Evolutionary conservation across 2,329 filamentous ascomycete species (phyloP).

Genomic region (Pseudogymnoascus sp.): DNA sequence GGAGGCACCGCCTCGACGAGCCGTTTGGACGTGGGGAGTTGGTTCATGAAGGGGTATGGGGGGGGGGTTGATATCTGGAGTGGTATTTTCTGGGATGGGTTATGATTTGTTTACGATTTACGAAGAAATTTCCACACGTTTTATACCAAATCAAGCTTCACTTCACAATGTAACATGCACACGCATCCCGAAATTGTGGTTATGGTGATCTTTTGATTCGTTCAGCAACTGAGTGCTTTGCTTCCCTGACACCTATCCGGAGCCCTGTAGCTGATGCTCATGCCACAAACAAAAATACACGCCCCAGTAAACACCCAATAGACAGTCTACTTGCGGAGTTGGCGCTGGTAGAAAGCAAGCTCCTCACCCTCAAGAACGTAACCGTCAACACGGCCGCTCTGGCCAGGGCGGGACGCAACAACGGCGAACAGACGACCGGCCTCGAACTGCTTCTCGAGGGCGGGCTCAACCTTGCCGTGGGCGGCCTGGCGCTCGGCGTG

Average conservation of each 20-base stretch:
- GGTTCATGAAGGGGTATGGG: background rate
- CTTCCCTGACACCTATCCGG: constrained; percentile 8
- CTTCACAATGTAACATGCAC: background rate
- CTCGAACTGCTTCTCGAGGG: constrained; percentile 98
- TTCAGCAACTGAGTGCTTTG: constrained; percentile 7
- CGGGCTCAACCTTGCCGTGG: constrained; percentile 83
- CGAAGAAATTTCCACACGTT: background rate
- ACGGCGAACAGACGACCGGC: constrained; percentile 95
- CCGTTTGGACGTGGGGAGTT: background rate
- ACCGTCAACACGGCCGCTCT: constrained; percentile 93
- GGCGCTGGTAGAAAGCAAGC: constrained; percentile 99
- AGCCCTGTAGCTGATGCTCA: constrained; percentile 7
- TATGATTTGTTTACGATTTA: background rate
- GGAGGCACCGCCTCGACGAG: background rate
- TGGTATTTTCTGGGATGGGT: background rate
- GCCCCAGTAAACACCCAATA: constrained; percentile 26
- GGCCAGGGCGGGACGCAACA: constrained; percentile 84
- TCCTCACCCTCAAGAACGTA: constrained; percentile 99
- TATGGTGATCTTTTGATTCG: background rate
- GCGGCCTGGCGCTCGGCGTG: constrained; percentile 78
- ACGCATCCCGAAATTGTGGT: background rate
- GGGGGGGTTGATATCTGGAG: background rate
- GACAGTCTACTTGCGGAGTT: constrained; percentile 85
- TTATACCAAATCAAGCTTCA: background rate
- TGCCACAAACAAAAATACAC: constrained; percentile 9